Evolutionary conservation across 768 basidiomycete species (phyloP).

Genomic region (Lactarius indigo): DNA sequence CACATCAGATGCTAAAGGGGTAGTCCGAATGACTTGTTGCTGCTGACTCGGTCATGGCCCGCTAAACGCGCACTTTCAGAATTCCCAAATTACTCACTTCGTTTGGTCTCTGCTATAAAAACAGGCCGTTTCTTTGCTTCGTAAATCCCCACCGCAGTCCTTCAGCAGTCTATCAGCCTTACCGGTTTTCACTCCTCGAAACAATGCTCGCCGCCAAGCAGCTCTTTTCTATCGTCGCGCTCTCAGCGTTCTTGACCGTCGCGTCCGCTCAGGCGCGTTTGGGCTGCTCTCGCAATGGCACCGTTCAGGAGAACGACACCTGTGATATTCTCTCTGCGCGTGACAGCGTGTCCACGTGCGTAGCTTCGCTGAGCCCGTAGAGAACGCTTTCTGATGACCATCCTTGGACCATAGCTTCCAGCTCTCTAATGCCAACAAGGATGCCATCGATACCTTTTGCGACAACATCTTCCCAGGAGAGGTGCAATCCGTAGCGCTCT

Average conservation of each 20-base stretch:
- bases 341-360: slow-evolving; percentile 46
- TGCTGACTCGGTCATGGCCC: background rate
- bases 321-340: slow-evolving; percentile 53
- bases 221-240: slow-evolving; percentile 5
- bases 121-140: background rate
- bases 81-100: background rate
- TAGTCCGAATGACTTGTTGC: background rate
- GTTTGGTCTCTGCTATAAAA: background rate
- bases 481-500: slow-evolving; percentile 30
- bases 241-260: slow-evolving; percentile 2
- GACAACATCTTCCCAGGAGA: slow-evolving; percentile 52
- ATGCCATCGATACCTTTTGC: slow-evolving; percentile 49
- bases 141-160: background rate
- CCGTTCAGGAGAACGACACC: slow-evolving; percentile 48
- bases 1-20: background rate
- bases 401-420: slow-evolving; percentile 44
- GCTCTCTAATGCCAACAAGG: slow-evolving; percentile 50
- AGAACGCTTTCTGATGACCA: background rate
- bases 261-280: slow-evolving; percentile 7
- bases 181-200: background rate
- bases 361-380: background rate
- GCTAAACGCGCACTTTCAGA: background rate
- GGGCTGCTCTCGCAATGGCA: slow-evolving; percentile 50
- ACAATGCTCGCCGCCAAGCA: slow-evolving; percentile 4
- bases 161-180: background rate